Evolutionary conservation across 257 asterid genomes (phyloP), one percentile per base, ranked within the genome.

Genomic region (Penstemon newberryi): DNA sequence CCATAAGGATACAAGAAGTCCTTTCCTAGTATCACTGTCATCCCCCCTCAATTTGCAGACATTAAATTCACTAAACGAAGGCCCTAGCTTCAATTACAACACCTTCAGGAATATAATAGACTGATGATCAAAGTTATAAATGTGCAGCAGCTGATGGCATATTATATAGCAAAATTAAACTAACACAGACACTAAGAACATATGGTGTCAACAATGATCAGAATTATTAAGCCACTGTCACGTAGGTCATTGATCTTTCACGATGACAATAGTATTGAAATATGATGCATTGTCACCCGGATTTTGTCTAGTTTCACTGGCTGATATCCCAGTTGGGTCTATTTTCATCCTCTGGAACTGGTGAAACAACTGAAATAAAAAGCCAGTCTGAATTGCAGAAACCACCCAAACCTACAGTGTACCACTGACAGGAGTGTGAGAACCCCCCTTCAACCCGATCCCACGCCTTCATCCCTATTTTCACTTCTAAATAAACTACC

Each of bases 171-270:
- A 42, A 60, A 19, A 50, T 18, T 7, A 58, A 58, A 39, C 25
- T 58, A 54, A 41, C 55, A 70, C 37, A 58, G 51, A 60, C 42
- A 57, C 52, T 43, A 60, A 38, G 61, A 60, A 18, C 53, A 39
- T 18, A 54, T 8, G 55, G 39, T 59, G 41, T 43, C 56, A 53
- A 73, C 53, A 56, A 44, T 18, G 38, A 54, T 65, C 57, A 46
- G 38, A 15, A 57, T 52, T 45, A 7, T 18, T 50, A 65, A 66
- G 69, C 49, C 49, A 43, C 56, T 13, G 25, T 19, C 52, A 68
- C 47, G 53, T 25, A 25, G 33, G 33, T 25, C 33, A 25, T 67
- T 25, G 44, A 47, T 43, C 57, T 44, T 46, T 60, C 4, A 9
- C 49, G 60, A 52, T 33, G 47, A 63, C 18, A 38, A 25, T 5